phyloP scores from a whole-genome alignment of 306 rosid genomes.

The Prunus padus region DNA sequence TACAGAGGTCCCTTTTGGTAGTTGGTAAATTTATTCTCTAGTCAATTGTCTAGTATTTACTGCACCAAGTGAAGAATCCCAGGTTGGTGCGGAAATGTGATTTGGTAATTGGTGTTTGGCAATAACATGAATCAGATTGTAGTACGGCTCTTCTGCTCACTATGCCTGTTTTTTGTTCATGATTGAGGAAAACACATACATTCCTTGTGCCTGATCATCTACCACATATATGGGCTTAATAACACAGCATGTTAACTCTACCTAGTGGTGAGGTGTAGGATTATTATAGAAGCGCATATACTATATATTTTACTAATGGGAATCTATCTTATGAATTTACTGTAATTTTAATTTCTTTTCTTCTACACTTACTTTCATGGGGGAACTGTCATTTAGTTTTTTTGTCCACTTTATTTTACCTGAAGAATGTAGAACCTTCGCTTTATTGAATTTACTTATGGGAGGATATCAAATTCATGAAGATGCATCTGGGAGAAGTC shows the following conservation, averaged over 20 bases:
- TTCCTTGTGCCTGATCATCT: too few species aligned
- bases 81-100: background rate
- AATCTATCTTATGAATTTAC: background rate
- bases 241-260: background rate
- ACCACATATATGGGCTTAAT: too few species aligned
- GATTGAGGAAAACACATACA: too few species aligned
- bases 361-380: background rate
- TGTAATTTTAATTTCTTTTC: background rate
- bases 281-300: background rate
- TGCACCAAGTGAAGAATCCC: background rate
- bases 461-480: background rate
- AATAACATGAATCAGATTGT: background rate
- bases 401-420: too few species aligned
- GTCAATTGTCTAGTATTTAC: background rate
- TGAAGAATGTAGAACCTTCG: background rate
- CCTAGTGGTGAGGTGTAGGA: background rate
- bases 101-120: background rate
- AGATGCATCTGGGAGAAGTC: background rate
- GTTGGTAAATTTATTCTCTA: background rate
- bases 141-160: background rate
- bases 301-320: too few species aligned
- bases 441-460: background rate
- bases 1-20: slow-evolving; percentile 16
- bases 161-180: background rate
- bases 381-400: background rate